Base-by-base conservation (phyloP, 2,329 filamentous ascomycete genomes). In the Xylaria sp. region DNA sequence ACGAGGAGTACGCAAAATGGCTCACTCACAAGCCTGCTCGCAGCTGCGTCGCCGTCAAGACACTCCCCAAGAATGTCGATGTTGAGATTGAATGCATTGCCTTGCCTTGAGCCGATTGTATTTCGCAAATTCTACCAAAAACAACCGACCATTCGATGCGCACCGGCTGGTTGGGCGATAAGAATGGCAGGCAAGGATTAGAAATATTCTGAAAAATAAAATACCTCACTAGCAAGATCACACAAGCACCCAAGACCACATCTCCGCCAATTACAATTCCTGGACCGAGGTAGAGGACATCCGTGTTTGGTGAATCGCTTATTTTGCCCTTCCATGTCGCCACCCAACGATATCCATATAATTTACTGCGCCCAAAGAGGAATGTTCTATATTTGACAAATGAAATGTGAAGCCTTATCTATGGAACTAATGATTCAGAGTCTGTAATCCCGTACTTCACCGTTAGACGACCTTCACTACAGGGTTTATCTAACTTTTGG, bases 11-110 rank as follows among this genome's bases (percentile, higher is more conserved):
- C 77, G 89, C 88, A 77, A 89, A 92, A 79, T 92, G 88, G 83
- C 93, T 94, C 77, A 79, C 83, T 62, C 89, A 92, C 80, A 93
- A 92, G 85, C 92, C 92, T 19, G 90, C 91, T n/a, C 85, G 92
- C 69, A 93, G 89, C 79, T 97, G 92, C 75, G 92, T 97, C 55
- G 92, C 92, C 4, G 93, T 96, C 67, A 93, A 95, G 83, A 87
- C 91, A 70, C 84, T 97, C 67, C 93, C 93, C 63, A 92, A 93
- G 83, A 88, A 88, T 58, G 92, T 93, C 41, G 88, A 92, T 62
- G 88, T 97, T 23, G 93, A 96, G 83, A 95, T 97, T 74, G 92
- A 97, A 84, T 91, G 88, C 75, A 90, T 95, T 81, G 92, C 92
- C 58, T 81, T 90, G 57, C 83, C 88, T 8, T 73, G 58, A 70